Conservation (phyloP, 2,329 filamentous ascomycete genomes). For the Pseudodiploospora longispora region DNA sequence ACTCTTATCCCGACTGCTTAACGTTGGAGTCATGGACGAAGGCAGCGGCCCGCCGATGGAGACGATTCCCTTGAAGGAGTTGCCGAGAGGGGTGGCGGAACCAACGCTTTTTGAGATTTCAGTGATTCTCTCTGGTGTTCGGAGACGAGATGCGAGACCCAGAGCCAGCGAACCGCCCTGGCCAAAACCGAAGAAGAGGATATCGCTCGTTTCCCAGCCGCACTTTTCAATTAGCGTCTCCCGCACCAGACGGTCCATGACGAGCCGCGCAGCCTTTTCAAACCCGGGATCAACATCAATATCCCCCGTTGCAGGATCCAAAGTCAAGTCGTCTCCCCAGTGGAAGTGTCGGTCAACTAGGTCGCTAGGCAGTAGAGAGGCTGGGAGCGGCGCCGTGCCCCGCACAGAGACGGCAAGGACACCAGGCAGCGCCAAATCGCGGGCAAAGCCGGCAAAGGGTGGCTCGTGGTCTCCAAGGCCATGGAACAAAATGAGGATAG, state of each 20-base stretch:
- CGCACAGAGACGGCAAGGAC: conserved; percentile 68
- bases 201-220: conserved; percentile 51
- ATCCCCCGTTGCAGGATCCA: conserved; percentile 42
- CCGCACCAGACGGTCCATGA: conserved; percentile 44
- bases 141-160: conserved; percentile 41
- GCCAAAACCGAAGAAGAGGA: conserved; percentile 59
- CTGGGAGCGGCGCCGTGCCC: conserved; percentile 60
- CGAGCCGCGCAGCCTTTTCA: conserved; percentile 33
- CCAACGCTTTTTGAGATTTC: conserved; percentile 19
- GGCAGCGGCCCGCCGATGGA: conserved; percentile 56
- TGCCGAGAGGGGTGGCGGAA: conserved; percentile 7
- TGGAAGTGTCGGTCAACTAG: conserved; percentile 37
- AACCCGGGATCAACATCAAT: conserved; percentile 58
- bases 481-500: conserved; percentile 75
- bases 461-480: conserved; percentile 70
- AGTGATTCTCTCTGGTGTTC: conserved; percentile 24
- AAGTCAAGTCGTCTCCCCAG: conserved; percentile 59
- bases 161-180: conserved; percentile 59
- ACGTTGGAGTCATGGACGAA: conserved; percentile 38
- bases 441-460: conserved; percentile 62
- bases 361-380: conserved; percentile 46
- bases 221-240: conserved; percentile 44
- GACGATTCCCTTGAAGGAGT: conserved; percentile 47
- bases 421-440: conserved; percentile 64
- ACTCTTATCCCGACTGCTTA: conserved; percentile 42